A percentile compares a stretch with the other conserved stretches of the same genome.
Conservation (phyloP, 768 basidiomycete genomes). For the Calocybe gangraenosa region DNA sequence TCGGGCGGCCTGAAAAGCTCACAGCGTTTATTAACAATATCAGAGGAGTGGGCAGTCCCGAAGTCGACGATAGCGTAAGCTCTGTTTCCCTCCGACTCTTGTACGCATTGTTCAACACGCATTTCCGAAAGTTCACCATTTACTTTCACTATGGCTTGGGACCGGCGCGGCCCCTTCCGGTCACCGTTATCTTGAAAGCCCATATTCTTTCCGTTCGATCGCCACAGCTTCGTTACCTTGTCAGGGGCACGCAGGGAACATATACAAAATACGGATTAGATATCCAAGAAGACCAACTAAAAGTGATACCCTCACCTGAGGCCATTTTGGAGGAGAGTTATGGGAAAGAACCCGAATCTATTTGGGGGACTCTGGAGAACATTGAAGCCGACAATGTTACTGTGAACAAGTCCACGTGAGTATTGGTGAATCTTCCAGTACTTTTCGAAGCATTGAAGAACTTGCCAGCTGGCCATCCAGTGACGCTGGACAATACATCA, state of each 20-base stretch:
- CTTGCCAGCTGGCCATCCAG: slow-evolving; percentile 57
- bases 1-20: slow-evolving; percentile 67
- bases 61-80: slow-evolving; percentile 65
- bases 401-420: slow-evolving; percentile 33
- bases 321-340: slow-evolving; percentile 42
- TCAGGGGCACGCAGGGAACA: slow-evolving; percentile 69
- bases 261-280: slow-evolving; percentile 77
- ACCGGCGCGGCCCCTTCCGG: slow-evolving; percentile 39
- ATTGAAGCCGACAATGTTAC: slow-evolving; percentile 42
- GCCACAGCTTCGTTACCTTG: slow-evolving; percentile 64
- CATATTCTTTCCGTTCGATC: slow-evolving; percentile 65
- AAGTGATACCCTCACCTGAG: slow-evolving; percentile 43
- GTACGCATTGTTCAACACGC: background rate
- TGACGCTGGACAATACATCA: slow-evolving; percentile 53
- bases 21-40: slow-evolving; percentile 70
- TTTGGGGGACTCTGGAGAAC: slow-evolving; percentile 62
- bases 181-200: slow-evolving; percentile 66
- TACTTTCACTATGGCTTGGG: slow-evolving; percentile 45
- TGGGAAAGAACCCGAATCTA: slow-evolving; percentile 58
- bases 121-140: slow-evolving; percentile 43
- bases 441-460: slow-evolving; percentile 1
- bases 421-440: background rate
- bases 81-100: background rate
- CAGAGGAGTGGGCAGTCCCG: slow-evolving; percentile 57
- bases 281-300: slow-evolving; percentile 75